Base-by-base conservation (phyloP, 495 filamentous ascomycete species). In the Talaromyces ruber region DNA sequence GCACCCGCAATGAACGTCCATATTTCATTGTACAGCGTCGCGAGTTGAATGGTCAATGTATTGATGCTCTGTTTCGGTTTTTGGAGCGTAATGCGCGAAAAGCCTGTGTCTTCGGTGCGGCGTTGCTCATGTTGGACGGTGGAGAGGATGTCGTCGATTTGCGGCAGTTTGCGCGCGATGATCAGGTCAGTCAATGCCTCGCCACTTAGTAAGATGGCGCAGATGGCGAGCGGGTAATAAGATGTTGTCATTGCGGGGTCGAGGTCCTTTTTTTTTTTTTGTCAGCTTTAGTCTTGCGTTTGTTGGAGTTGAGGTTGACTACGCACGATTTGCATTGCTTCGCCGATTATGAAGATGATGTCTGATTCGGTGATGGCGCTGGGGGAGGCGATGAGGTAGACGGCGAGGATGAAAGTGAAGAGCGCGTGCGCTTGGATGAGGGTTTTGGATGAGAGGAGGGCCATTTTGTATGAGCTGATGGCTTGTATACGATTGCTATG, bases 341-440 rank as follows among this genome's bases (percentile, higher is more conserved):
- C 91, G 50, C 92, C 92, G 14, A 96, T 75, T 47, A 97, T 83
- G 67, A 85, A 93, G 58, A 96, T 90, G 9, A 96, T 66, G 50
- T 90, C 87, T 60, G 92, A 91, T 68, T 94, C 87, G 50, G 87
- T 84, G 64, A 97, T 81, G 62, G 79, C 74, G 39, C 72, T 69
- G 3, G 92, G 92, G 26, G 80, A 83, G 58, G 82, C 86, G 69
- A 92, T 81, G 76, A 96, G 87, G 81, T 92, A 91, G 73, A 86
- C 92, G 68, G 84, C 88, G 26, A 93, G 81, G 21, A 89, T 88
- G 63, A 94, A 73, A 72, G 93, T 87, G 79, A 93, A 88, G 71
- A 96, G 81, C 65, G 86, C 88, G 63, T 96, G 77, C 37, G 83
- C 85, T 65, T 89, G 87, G 63, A 97, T 82, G 66, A 96, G 85